These are phyloP conservation scores for Xylaria polymorpha DNA, from an alignment of 2,329 filamentous ascomycete species.

Conservation along the genomic window DNA sequence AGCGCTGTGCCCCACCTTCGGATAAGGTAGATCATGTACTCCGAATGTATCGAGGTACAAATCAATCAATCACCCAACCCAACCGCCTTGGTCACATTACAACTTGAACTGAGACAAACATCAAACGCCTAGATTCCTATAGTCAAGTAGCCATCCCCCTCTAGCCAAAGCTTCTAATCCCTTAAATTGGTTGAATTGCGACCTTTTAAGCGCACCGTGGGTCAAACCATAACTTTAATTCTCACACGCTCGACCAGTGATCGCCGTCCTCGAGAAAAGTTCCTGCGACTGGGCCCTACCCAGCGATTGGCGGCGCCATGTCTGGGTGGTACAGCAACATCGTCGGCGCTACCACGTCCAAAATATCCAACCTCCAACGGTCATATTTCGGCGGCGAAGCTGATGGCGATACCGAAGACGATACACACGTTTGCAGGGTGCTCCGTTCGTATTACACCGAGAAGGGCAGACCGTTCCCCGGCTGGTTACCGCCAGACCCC, in stretches of 20 bases:
- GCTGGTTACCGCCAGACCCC: slow-evolving; percentile 92
- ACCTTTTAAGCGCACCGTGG: not conserved
- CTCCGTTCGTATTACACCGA: slow-evolving; percentile 93
- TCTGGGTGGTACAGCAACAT: slow-evolving; percentile 85
- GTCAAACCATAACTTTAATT: not conserved
- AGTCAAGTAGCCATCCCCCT: not conserved
- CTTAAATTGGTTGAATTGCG: not conserved
- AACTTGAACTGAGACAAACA: slow-evolving; percentile 27
- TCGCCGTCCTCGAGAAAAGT: not conserved
- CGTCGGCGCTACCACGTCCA: slow-evolving; percentile 72
- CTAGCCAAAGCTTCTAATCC: not conserved
- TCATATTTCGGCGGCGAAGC: slow-evolving; percentile 74
- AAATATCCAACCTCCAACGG: slow-evolving; percentile 73
- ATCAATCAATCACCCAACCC: slow-evolving; percentile 14
- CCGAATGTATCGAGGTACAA: not conserved
- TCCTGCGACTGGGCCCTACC: slow-evolving; percentile 8
- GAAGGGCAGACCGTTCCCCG: slow-evolving; percentile 82
- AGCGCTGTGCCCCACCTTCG: too few species aligned
- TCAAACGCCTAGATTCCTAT: slow-evolving; percentile 25
- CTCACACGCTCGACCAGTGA: not conserved
- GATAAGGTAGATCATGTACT: too few species aligned
- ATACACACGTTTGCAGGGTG: slow-evolving; percentile 93
- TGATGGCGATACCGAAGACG: slow-evolving; percentile 83
- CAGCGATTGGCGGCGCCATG: slow-evolving; percentile 60
- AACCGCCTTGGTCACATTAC: not conserved